phyloP scores from a whole-genome alignment of 331 rosid genomes.

The Prunus yedoensis region DNA sequence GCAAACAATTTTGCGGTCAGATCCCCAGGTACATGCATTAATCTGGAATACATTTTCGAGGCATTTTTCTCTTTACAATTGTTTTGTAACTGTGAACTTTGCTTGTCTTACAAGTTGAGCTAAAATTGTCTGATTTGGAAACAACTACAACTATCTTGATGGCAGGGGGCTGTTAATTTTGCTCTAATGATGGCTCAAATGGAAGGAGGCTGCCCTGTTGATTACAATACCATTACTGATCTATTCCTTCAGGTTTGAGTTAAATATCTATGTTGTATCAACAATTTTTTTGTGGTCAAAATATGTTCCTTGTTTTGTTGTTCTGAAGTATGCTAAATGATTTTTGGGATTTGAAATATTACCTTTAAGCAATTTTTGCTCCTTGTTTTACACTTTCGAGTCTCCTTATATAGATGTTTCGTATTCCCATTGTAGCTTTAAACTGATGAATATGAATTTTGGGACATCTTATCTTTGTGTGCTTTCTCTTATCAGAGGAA shows the following conservation, averaged over 20 bases:
- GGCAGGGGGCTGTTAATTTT: conserved; percentile 42
- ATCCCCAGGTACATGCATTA: conserved; percentile 33
- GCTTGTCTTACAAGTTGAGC: background rate
- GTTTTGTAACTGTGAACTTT: background rate
- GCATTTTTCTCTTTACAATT: background rate
- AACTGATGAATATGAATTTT: background rate
- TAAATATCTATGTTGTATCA: background rate
- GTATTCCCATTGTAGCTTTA: background rate
- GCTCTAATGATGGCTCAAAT: conserved; percentile 44
- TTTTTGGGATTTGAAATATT: background rate
- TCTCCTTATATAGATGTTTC: background rate
- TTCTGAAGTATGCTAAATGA: no score
- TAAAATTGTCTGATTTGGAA: background rate
- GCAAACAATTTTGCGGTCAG: conserved; percentile 39
- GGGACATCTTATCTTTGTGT: background rate
- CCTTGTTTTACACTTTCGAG: background rate
- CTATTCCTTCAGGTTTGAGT: conserved; percentile 37
- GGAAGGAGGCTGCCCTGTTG: conserved; percentile 48
- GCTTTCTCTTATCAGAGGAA: conserved; percentile 28
- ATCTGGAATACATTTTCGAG: background rate
- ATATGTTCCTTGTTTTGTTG: background rate
- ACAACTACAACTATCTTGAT: conserved; percentile 3
- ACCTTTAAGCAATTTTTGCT: background rate
- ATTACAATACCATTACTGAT: conserved; percentile 40
- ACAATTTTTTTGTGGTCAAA: background rate